Percentiles rank a stretch among this genome's conserved stretches.
Evolutionary conservation across 805 yeast species (phyloP).

Genomic region (Wickerhamiella alocasiicola): DNA sequence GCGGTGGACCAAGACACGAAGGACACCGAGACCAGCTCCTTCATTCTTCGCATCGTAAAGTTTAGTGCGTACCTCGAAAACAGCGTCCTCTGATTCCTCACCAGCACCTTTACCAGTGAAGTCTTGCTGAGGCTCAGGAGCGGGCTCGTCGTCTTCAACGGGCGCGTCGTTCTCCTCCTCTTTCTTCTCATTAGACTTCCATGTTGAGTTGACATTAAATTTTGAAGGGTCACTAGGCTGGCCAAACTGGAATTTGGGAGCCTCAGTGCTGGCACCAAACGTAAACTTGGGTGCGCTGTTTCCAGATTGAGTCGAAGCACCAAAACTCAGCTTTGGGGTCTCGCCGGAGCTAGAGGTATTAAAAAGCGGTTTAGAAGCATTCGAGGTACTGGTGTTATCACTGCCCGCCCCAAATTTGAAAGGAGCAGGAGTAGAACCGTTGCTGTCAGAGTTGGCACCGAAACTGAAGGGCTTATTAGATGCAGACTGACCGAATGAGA

Average conservation of each 20-base stretch:
- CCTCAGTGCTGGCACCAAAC: slow-evolving; percentile 11
- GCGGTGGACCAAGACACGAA: slow-evolving; percentile 55
- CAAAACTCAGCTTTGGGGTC: slow-evolving; percentile 22
- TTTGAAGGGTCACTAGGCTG: slow-evolving; percentile 3
- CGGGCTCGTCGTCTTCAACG: slow-evolving; percentile 34
- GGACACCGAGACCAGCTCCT: slow-evolving; percentile 61
- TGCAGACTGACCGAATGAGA: slow-evolving; percentile 18
- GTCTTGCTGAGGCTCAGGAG: slow-evolving; percentile 26
- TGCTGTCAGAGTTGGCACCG: neutral
- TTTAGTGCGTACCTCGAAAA: slow-evolving; percentile 59
- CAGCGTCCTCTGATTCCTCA: slow-evolving; percentile 64
- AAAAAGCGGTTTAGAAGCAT: neutral
- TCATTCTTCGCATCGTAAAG: slow-evolving; percentile 40
- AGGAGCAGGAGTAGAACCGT: neutral
- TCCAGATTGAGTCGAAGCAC: slow-evolving; percentile 12
- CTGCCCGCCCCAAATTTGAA: neutral
- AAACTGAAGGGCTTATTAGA: neutral
- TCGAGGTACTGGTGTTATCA: neutral
- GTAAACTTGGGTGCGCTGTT: slow-evolving; percentile 17
- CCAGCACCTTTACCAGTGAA: slow-evolving; percentile 57
- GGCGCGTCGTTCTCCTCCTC: slow-evolving; percentile 31
- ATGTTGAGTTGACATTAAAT: slow-evolving; percentile 12
- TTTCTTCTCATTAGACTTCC: slow-evolving; percentile 18
- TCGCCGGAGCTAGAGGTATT: neutral
- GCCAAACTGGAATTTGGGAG: slow-evolving; percentile 14